Base-by-base conservation (phyloP, 2,329 filamentous ascomycete species). In the Ophioceras dolichostomum region DNA sequence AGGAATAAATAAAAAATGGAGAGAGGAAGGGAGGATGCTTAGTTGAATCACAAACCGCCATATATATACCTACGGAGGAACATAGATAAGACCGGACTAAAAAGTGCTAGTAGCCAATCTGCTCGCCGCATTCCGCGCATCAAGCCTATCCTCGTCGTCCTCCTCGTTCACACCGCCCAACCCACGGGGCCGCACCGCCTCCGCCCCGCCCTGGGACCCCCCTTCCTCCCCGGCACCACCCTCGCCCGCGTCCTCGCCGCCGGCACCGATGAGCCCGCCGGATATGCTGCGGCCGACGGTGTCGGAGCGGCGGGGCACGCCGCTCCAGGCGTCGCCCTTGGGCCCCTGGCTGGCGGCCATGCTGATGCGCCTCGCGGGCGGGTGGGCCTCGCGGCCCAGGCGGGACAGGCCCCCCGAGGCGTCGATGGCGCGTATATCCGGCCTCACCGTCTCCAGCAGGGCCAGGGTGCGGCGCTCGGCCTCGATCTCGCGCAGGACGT, bases 311-410 rank as follows among this genome's bases (percentile, higher is more conserved):
- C 91, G 74, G 26, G 88, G 85, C 20, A 95, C 87, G 40, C 91
- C 91, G 50, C 86, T 94, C 91, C 91, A 98, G 13, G 91, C 82
- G 58, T 98, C 91, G n/a, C 91, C 91, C 63, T 94, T 94, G 35
- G 91, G 89, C 0, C 91, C 91, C 60, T 98, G 91, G 50, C 83
- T 91, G 33, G 84, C 83, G 13, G 84, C 83, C 46, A 95, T 61
- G 57, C 77, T 89, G 19, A 79, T 62, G 43, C 89, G 77, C 38
- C 91, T 76, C 22, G 45, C 41, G 5, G 78, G 63, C 3, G 91
- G 89, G 55, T 94, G 86, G 13, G 83, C 67, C 60, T 98, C 91
- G 41, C 91, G 78, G 30, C 91, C 91, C 24, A 98, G 70, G 30
- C 91, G 76, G 51, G 83, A 91, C 32, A 98, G 73, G 10, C 91